Percentiles rank a stretch among this genome's conserved stretches.
Conservation (phyloP, 2,329 filamentous ascomycete species). For the Fusarium nelsonii region DNA sequence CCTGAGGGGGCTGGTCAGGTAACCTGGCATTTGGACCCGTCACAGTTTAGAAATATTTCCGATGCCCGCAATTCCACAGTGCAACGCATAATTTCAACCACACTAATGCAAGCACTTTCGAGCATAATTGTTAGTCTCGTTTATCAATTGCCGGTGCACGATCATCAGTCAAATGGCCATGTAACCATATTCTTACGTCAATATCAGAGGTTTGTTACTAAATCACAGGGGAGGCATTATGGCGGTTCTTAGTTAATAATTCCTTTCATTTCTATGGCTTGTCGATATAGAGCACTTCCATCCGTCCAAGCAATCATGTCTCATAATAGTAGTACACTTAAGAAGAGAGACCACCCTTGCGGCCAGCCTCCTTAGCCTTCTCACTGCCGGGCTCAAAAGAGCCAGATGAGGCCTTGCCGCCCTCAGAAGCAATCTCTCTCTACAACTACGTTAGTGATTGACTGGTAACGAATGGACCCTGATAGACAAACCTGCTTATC, state of each 20-base stretch:
- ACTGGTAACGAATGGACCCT: constrained; percentile 30
- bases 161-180: not conserved
- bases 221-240: no score
- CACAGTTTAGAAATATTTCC: not conserved
- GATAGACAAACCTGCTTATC: constrained; percentile 55
- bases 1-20: no score
- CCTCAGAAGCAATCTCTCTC: constrained; percentile 67
- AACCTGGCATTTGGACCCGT: no score
- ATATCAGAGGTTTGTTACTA: no score
- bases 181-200: no score
- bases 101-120: constrained; percentile 3
- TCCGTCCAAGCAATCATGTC: not conserved
- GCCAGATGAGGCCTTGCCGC: constrained; percentile 65
- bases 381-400: constrained; percentile 67
- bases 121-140: not conserved
- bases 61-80: not conserved
- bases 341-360: constrained; percentile 61
- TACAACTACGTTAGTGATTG: not conserved
- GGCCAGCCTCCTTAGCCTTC: constrained; percentile 65
- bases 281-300: not conserved
- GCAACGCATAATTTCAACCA: not conserved
- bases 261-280: not conserved
- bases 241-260: not conserved
- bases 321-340: not conserved
- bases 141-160: not conserved